Conservation (phyloP, 305 asterid species). For the Petunia hybrid region DNA sequence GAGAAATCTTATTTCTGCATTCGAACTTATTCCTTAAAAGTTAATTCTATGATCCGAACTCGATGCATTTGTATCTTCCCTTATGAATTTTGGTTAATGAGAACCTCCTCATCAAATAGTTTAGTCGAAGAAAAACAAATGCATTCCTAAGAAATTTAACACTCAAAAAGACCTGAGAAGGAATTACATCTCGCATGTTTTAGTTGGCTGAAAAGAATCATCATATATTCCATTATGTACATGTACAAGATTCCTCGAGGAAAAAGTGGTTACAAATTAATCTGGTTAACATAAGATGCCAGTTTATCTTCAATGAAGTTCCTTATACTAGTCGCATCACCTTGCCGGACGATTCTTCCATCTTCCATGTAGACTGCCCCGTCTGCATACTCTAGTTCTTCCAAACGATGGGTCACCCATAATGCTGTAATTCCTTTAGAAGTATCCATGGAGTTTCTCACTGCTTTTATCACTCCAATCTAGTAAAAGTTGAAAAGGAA, state of each 20-base stretch:
- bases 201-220: too few species aligned
- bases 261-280: constrained; percentile 24
- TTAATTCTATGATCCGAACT: too few species aligned
- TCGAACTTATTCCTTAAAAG: too few species aligned
- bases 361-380: constrained; percentile 94
- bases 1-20: too few species aligned
- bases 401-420: constrained; percentile 95
- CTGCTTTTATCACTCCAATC: constrained; percentile 86
- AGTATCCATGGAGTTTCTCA: constrained; percentile 63
- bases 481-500: constrained; percentile 34
- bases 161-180: too few species aligned
- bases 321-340: constrained; percentile 58
- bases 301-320: constrained; percentile 65
- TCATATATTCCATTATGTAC: too few species aligned
- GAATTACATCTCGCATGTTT: too few species aligned
- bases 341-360: constrained; percentile 69
- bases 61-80: too few species aligned
- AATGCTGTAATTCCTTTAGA: constrained; percentile 78
- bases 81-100: too few species aligned
- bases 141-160: too few species aligned
- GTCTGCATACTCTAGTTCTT: constrained; percentile 90
- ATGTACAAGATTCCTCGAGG: neutral
- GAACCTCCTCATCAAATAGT: too few species aligned
- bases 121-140: too few species aligned
- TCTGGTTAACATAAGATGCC: constrained; percentile 49